Percentiles rank a stretch among this genome's conserved stretches.
Conservation (phyloP, 1,139 yeast species). For the Tardiomyces depauwii region DNA sequence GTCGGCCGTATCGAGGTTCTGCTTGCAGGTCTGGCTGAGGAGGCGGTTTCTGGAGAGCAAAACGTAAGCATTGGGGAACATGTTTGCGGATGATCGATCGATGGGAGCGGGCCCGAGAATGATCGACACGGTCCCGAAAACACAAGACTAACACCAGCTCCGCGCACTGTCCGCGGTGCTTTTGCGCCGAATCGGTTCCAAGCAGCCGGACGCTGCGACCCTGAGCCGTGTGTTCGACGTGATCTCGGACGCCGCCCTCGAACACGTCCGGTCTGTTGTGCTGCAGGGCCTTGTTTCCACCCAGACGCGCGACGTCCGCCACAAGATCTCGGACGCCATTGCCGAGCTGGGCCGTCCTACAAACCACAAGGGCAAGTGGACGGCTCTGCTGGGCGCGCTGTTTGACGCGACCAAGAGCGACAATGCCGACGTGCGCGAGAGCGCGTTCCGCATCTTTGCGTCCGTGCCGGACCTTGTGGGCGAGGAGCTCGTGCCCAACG, state of each 20-base stretch:
- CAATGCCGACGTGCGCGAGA: slow-evolving; percentile 72
- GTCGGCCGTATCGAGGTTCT: slow-evolving; percentile 51
- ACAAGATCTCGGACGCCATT: slow-evolving; percentile 86
- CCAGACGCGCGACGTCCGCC: slow-evolving; percentile 66
- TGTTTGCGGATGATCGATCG: too few relatives aligned
- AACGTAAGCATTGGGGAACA: slow-evolving; percentile 29
- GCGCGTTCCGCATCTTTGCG: slow-evolving; percentile 81
- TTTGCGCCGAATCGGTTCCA: slow-evolving; percentile 76
- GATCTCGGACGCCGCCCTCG: slow-evolving; percentile 45
- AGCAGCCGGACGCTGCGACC: slow-evolving; percentile 58
- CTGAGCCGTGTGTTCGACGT: slow-evolving; percentile 55
- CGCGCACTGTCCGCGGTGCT: slow-evolving; percentile 73
- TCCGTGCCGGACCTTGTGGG: slow-evolving; percentile 74
- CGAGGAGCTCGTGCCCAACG: slow-evolving; percentile 23
- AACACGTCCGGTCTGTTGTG: slow-evolving; percentile 53
- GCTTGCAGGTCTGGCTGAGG: slow-evolving; percentile 72
- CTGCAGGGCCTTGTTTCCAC: slow-evolving; percentile 56
- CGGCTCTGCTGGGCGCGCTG: slow-evolving; percentile 63
- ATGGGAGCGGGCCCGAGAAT: too few relatives aligned
- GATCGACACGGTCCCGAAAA: too few relatives aligned
- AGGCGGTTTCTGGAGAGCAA: slow-evolving; percentile 49
- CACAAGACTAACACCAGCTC: neutral
- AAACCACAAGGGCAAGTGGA: slow-evolving; percentile 38
- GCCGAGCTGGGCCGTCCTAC: slow-evolving; percentile 61
- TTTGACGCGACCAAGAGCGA: slow-evolving; percentile 53